Conservation (phyloP, 345 rosid species). For the Eutrema yunnanense region DNA sequence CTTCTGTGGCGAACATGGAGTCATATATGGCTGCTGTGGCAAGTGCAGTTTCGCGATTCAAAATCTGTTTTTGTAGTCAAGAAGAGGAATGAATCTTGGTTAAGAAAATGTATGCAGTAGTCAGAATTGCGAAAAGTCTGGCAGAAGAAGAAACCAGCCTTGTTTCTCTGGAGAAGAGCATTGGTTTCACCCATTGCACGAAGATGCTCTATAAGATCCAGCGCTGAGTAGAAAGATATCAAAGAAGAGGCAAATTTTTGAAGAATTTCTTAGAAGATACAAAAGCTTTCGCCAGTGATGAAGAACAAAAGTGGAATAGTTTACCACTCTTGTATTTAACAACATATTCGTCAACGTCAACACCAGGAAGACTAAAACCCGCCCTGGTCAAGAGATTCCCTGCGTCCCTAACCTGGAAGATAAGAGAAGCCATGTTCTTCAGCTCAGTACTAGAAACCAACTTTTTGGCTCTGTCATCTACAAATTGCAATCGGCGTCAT, state of each 20-base stretch:
- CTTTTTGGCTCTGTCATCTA: background rate
- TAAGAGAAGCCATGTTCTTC: background rate
- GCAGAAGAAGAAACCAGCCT: constrained; percentile 34
- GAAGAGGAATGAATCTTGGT: background rate
- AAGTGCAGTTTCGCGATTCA: constrained; percentile 80
- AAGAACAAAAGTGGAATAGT: background rate
- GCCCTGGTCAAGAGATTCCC: constrained; percentile 97
- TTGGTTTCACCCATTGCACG: constrained; percentile 98
- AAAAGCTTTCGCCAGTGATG: background rate
- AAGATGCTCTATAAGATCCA: constrained; percentile 93
- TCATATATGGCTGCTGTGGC: constrained; percentile 98
- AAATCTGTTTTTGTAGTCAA: constrained; percentile 37
- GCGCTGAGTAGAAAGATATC: constrained; percentile 38
- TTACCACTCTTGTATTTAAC: constrained; percentile 80
- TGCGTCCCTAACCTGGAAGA: constrained; percentile 80
- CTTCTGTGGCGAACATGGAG: constrained; percentile 87
- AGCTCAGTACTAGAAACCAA: background rate
- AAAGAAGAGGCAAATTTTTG: background rate
- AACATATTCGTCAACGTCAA: constrained; percentile 83
- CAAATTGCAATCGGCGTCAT: background rate
- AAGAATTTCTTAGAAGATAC: background rate
- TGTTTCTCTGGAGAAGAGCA: constrained; percentile 79
- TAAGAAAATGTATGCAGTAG: background rate
- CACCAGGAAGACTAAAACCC: constrained; percentile 90
- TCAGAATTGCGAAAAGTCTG: background rate